Evolutionary conservation across 2,329 filamentous ascomycete genomes (phyloP), one percentile per base, ranked within the genome.

Genomic region (Tolypocladium cylindrosporum): DNA sequence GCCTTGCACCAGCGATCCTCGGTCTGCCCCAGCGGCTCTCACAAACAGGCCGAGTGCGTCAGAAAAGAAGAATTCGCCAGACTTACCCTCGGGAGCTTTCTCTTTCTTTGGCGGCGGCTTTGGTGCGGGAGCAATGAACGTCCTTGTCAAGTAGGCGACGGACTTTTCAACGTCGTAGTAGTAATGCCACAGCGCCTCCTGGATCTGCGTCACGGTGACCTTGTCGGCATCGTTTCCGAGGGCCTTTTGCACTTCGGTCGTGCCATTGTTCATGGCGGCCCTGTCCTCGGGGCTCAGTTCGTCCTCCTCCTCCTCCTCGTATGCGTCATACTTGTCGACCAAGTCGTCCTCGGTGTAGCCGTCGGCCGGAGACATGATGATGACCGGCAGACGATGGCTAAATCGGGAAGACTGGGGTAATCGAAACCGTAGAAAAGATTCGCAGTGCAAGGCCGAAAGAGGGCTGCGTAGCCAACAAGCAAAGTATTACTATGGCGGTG

Each of bases 121-220:
- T 1, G 63, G 57, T 11, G 75, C 68, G 51, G 75, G 75, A 9
- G 75, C 72, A 63, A 83, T 75, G 62, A 77, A 82, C 39, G 78
- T 86, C 79, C 86, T 88, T 61, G 85, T 82, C 59, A 99, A 74
- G 68, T 95, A 97, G 58, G 82, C 79, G 42, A 95, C 87, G 1
- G 90, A 85, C 72, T 96, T 96, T 58, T 86, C 88, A 37, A 96
- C 79, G 66, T 99, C 92, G 70, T 92, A 97, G 71, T 93, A 97
- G 72, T 97, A 97, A 73, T 99, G 85, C 91, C 91, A 97, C 19
- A 99, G 74, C 0, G 92, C 83, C 61, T 97, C 93, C 70, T 96
- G 85, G 61, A 97, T 93, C 68, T 96, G 88, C 42, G 68, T 71
- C 52, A 71, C 74, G 41, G 79, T 81, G 65, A 87, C 79, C 61